Evolutionary conservation across 345 rosid genomes (phyloP).

Genomic region (Xanthoceras sorbifolium): DNA sequence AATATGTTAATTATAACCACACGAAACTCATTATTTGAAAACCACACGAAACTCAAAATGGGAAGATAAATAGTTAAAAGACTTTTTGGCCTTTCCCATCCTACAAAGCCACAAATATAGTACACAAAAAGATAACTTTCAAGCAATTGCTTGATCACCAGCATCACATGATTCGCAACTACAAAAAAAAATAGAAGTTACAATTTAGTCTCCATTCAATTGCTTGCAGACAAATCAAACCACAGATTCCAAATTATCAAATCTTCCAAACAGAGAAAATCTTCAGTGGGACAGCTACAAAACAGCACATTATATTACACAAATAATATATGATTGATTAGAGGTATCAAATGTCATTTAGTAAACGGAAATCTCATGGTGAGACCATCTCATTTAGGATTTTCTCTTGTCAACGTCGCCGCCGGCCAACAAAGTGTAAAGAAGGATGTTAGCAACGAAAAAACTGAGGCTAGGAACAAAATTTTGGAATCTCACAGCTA

Average conservation of each 20-base stretch:
- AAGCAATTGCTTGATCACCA: background rate
- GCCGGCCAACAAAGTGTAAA: background rate
- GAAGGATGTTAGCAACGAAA: background rate
- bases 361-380: too few species aligned
- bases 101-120: background rate
- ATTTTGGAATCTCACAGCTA: constrained; percentile 14
- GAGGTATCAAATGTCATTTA: too few species aligned
- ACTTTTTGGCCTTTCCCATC: background rate
- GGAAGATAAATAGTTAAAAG: too few species aligned
- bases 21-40: too few species aligned
- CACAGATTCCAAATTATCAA: background rate
- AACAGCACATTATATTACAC: too few species aligned
- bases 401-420: background rate
- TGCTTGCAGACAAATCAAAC: background rate
- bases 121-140: background rate
- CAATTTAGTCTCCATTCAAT: background rate
- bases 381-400: too few species aligned
- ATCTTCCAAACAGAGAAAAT: too few species aligned
- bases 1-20: too few species aligned
- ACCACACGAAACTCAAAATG: too few species aligned
- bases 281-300: too few species aligned
- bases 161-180: background rate
- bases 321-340: too few species aligned
- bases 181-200: background rate
- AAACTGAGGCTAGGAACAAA: constrained; percentile 12